Percentiles rank a stretch among this genome's conserved stretches.
phyloP scores from a whole-genome alignment of 164 flowering plant species.

The Annona cherimola region DNA sequence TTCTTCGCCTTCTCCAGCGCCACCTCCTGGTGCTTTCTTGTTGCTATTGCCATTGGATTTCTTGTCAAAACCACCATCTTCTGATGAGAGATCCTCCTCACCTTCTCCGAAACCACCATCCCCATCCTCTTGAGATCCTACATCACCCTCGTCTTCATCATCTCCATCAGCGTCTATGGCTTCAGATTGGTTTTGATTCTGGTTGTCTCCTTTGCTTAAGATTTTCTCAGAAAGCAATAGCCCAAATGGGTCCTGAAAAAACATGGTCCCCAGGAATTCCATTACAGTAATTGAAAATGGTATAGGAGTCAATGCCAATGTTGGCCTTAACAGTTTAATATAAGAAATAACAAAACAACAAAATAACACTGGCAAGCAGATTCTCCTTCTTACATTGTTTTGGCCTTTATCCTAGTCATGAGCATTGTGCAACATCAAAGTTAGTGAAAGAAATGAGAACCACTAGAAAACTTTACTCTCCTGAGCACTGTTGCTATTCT shows the following conservation, averaged over 20 bases:
- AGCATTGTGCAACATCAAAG: no score
- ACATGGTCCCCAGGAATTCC: background rate
- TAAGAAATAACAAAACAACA: no score
- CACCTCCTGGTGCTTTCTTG: conserved; percentile 23
- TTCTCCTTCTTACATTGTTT: no score
- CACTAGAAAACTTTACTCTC: no score
- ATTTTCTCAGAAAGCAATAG: background rate
- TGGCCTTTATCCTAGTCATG: no score
- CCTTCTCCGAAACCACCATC: conserved; percentile 33
- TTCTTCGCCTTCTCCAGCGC: conserved; percentile 23
- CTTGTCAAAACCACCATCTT: conserved; percentile 24
- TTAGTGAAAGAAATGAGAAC: no score
- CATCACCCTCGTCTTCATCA: conserved; percentile 14
- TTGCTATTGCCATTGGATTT: conserved; percentile 17
- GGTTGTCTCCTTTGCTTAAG: conserved; percentile 14
- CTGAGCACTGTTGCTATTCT: no score
- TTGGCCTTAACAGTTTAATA: background rate
- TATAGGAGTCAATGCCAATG: background rate
- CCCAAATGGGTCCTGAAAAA: conserved; percentile 3
- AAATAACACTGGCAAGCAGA: no score
- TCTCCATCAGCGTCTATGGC: conserved; percentile 26
- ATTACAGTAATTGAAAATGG: background rate
- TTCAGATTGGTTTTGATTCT: background rate
- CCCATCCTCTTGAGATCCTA: conserved; percentile 17
- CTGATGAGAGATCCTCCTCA: conserved; percentile 29